Evolutionary conservation across 768 basidiomycete species (phyloP).

Genomic region (Fistulinella prunicolor): DNA sequence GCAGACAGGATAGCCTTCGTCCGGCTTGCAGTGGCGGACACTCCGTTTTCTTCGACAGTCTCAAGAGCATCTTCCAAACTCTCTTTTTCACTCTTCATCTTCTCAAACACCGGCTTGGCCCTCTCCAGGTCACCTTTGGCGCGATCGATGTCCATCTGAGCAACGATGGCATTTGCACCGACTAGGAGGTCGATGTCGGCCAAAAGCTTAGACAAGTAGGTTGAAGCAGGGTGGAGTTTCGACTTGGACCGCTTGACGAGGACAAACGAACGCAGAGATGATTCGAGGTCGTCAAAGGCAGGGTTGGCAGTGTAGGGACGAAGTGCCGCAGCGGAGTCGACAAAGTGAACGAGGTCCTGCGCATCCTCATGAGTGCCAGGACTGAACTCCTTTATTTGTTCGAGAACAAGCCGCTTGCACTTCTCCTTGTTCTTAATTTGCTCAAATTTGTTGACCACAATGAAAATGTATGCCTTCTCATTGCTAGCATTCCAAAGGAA

Average conservation of each 20-base stretch:
- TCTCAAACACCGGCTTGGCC: conserved; percentile 80
- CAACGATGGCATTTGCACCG: conserved; percentile 82
- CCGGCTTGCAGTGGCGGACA: conserved; percentile 46
- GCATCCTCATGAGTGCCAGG: conserved; percentile 92
- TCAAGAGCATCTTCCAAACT: conserved; percentile 78
- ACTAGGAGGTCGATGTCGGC: conserved; percentile 87
- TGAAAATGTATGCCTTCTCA: conserved; percentile 97
- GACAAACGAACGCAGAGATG: conserved; percentile 88
- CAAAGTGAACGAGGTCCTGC: conserved; percentile 94
- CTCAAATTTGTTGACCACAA: conserved; percentile 98
- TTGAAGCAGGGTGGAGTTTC: conserved; percentile 90
- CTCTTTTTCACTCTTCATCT: conserved; percentile 75
- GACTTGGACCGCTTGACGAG: conserved; percentile 94
- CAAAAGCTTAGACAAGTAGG: conserved; percentile 88
- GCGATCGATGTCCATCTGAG: conserved; percentile 67
- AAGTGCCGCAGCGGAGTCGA: conserved; percentile 81
- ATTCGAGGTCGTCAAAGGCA: conserved; percentile 86
- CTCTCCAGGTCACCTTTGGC: conserved; percentile 68
- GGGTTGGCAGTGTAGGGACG: conserved; percentile 62
- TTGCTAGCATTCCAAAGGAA: conserved; percentile 91
- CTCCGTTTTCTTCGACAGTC: conserved; percentile 70
- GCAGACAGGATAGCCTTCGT: conserved; percentile 58
- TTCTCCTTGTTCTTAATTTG: conserved; percentile 94
- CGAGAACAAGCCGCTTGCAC: conserved; percentile 82
- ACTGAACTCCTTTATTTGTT: conserved; percentile 90